Conservation (phyloP, 805 yeast species). For the Alloascoidea africana region DNA sequence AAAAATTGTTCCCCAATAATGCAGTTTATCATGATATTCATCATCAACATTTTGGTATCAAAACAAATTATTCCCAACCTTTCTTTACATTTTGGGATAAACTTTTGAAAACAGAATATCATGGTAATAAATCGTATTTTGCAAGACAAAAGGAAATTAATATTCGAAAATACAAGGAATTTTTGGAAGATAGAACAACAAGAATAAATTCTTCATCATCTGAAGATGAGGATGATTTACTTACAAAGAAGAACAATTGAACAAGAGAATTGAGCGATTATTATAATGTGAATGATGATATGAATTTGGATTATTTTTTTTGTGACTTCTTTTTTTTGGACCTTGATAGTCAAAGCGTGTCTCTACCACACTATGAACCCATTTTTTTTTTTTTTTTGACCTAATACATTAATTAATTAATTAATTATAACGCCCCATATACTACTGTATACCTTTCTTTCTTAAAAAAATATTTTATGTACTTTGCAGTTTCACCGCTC, state of each 20-base stretch:
- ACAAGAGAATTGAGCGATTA: too few relatives aligned
- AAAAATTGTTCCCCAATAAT: constrained; percentile 82
- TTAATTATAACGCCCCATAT: too few relatives aligned
- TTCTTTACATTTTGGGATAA: constrained; percentile 92
- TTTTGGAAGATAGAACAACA: constrained; percentile 14
- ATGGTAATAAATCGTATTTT: constrained; percentile 48
- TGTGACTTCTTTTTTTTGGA: too few relatives aligned
- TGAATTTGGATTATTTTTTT: too few relatives aligned
- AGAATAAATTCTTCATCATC: constrained; percentile 5
- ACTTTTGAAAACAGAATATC: constrained; percentile 54
- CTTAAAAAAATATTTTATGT: too few relatives aligned
- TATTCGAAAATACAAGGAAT: constrained; percentile 47
- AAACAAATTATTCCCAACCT: constrained; percentile 88
- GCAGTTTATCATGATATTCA: constrained; percentile 95
- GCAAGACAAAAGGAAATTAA: constrained; percentile 53
- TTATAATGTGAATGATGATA: too few relatives aligned
- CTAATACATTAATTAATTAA: too few relatives aligned
- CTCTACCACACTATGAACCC: too few relatives aligned
- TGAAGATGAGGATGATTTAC: neutral
- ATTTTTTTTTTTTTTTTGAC: too few relatives aligned
- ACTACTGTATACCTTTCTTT: too few relatives aligned
- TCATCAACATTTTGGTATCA: constrained; percentile 92
- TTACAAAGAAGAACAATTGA: constrained; percentile 1
- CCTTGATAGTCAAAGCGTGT: too few relatives aligned
- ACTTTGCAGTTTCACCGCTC: too few relatives aligned